Conservation (phyloP, 2,329 filamentous ascomycete species). For the Ceratocystis cubensis region DNA sequence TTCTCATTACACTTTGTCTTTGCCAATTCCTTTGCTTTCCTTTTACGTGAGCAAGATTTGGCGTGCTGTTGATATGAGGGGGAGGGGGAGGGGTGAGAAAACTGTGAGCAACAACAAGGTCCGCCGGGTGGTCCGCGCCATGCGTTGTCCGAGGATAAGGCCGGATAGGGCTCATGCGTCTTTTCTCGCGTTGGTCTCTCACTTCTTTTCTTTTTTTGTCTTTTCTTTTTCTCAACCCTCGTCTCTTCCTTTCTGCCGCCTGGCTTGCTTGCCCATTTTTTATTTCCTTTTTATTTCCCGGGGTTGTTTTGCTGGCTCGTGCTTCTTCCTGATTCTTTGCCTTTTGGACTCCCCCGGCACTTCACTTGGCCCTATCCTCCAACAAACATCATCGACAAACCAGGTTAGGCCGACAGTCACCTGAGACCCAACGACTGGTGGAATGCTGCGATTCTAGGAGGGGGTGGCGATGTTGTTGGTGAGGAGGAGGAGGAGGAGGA, state of each 20-base stretch:
- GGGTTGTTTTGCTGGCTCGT: not conserved
- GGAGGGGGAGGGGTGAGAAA: not conserved
- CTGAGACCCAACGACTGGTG: not conserved
- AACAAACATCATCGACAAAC: not conserved
- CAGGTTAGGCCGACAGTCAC: not conserved
- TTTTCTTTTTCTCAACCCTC: not conserved
- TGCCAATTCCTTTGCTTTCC: not conserved
- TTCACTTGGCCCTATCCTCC: not conserved
- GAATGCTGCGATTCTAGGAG: not conserved
- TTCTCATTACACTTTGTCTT: not conserved
- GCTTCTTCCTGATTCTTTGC: not conserved
- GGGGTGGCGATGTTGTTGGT: not conserved
- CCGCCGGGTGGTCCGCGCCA: not conserved
- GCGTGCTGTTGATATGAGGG: not conserved
- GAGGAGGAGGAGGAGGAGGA: not conserved
- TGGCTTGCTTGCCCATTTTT: not conserved
- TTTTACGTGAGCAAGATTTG: constrained; percentile 1
- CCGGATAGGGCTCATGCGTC: constrained; percentile 9
- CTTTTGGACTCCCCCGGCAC: not conserved
- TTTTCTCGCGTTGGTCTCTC: not conserved
- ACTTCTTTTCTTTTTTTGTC: not conserved
- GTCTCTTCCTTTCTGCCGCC: not conserved
- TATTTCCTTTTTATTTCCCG: constrained; percentile 7
- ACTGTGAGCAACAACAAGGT: not conserved
- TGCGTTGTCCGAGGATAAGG: constrained; percentile 4